Evolutionary conservation across 139 green algal species (phyloP).

Genomic region (Marvania coccoides): DNA sequence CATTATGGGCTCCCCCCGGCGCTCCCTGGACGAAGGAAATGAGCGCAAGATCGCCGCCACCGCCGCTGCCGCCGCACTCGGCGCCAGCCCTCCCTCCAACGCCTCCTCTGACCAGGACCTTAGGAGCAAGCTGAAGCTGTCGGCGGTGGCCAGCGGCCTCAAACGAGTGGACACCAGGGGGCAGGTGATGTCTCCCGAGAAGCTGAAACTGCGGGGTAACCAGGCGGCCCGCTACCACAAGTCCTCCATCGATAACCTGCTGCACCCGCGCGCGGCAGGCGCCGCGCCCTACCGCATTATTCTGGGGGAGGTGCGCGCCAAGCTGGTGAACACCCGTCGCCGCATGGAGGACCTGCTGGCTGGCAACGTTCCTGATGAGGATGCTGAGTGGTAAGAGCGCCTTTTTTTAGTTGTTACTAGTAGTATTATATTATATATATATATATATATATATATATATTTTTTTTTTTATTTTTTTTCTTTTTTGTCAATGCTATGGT

Average conservation of each 20-base stretch:
- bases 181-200: neutral
- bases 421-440: no score
- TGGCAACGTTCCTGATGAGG: slow-evolving; percentile 27
- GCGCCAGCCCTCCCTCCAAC: slow-evolving; percentile 4
- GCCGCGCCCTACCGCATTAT: slow-evolving; percentile 85
- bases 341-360: slow-evolving; percentile 76
- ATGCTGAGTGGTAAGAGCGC: slow-evolving; percentile 7
- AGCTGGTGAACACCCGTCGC: slow-evolving; percentile 76
- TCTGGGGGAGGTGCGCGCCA: slow-evolving; percentile 74
- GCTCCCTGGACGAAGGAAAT: no score
- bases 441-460: no score
- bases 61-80: neutral
- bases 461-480: no score
- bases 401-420: neutral
- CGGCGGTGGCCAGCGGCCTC: neutral
- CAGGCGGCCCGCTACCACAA: slow-evolving; percentile 35
- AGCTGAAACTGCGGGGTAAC: slow-evolving; percentile 10
- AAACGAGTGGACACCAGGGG: slow-evolving; percentile 20
- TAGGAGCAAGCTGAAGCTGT: neutral
- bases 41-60: neutral
- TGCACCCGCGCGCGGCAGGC: slow-evolving; percentile 43
- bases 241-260: slow-evolving; percentile 37
- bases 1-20: no score
- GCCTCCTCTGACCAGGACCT: neutral
- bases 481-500: no score